phyloP scores from a whole-genome alignment of 371 early-diverging fungal genomes.

The Cokeromyces recurvatus region DNA sequence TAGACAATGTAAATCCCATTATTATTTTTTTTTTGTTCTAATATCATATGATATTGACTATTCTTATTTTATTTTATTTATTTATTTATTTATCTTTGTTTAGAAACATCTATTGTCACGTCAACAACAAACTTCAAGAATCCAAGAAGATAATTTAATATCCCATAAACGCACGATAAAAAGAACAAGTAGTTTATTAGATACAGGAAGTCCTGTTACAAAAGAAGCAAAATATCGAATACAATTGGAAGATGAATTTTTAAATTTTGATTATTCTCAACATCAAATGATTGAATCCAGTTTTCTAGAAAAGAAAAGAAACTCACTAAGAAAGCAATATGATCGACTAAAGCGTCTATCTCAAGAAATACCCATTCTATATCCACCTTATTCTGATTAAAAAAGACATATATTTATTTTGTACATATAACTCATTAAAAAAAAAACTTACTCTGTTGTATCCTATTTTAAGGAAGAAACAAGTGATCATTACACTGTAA shows the following conservation, averaged over 20 bases:
- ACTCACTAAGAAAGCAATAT: constrained; percentile 15
- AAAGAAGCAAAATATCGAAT: constrained; percentile 24
- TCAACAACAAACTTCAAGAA: not conserved
- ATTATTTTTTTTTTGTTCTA: not conserved
- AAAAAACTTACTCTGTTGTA: too few species aligned
- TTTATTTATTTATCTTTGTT: not conserved
- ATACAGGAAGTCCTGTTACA: constrained; percentile 14
- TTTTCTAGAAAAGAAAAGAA: constrained; percentile 15
- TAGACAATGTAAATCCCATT: constrained; percentile 46
- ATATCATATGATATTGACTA: too few species aligned
- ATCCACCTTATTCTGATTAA: constrained; percentile 11
- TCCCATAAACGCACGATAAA: constrained; percentile 13
- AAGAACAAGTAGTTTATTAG: too few species aligned
- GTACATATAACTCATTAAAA: constrained; percentile 2
- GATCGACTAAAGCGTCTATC: constrained; percentile 17
- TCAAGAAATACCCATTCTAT: constrained; percentile 1
- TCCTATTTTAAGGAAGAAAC: too few species aligned
- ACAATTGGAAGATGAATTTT: constrained; percentile 24
- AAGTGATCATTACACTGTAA: too few species aligned
- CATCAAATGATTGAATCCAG: constrained; percentile 6
- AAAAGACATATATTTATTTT: not conserved
- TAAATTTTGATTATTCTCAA: constrained; percentile 14
- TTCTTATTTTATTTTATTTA: not conserved
- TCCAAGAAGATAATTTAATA: constrained; percentile 16
- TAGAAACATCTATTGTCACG: not conserved